These are phyloP conservation scores for Xylaria nigripes DNA, from an alignment of 495 filamentous ascomycete species.

Conservation along the genomic window DNA sequence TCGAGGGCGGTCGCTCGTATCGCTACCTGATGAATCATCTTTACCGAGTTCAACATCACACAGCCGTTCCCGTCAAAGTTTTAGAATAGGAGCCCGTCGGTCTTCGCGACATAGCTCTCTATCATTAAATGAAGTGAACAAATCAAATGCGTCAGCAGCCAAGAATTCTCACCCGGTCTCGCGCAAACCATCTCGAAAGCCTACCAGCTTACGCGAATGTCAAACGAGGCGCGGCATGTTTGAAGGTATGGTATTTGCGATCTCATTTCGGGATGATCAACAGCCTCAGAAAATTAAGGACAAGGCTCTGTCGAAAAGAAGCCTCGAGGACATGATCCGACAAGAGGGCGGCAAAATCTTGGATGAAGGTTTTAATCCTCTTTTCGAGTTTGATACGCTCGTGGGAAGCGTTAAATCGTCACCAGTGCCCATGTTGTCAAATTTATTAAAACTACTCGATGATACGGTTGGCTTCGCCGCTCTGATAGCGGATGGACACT, in stretches of 20 bases:
- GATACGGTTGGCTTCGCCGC: conserved; percentile 60
- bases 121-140: conserved; percentile 35
- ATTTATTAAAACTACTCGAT: conserved; percentile 19
- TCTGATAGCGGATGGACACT: conserved; percentile 79
- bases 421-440: conserved; percentile 11
- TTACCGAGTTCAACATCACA: conserved; percentile 20
- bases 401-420: conserved; percentile 15
- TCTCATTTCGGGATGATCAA: conserved; percentile 49
- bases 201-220: conserved; percentile 16
- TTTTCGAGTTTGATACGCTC: conserved; percentile 55
- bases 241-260: conserved; percentile 69
- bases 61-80: conserved; percentile 17
- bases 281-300: conserved; percentile 47
- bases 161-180: conserved; percentile 4
- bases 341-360: conserved; percentile 66
- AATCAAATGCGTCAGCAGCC: conserved; percentile 12
- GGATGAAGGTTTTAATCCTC: conserved; percentile 67
- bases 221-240: conserved; percentile 42
- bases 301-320: conserved; percentile 42
- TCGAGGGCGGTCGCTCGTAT: conserved; percentile 14
- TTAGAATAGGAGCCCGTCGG: conserved; percentile 7
- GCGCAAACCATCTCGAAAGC: conserved; percentile 16
- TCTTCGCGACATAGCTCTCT: conserved; percentile 23
- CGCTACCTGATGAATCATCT: conserved; percentile 10
- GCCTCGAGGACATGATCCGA: conserved; percentile 36